These are phyloP conservation scores for Clohesyomyces aquaticus DNA, from an alignment of 495 filamentous ascomycete species.

Conservation along the genomic window DNA sequence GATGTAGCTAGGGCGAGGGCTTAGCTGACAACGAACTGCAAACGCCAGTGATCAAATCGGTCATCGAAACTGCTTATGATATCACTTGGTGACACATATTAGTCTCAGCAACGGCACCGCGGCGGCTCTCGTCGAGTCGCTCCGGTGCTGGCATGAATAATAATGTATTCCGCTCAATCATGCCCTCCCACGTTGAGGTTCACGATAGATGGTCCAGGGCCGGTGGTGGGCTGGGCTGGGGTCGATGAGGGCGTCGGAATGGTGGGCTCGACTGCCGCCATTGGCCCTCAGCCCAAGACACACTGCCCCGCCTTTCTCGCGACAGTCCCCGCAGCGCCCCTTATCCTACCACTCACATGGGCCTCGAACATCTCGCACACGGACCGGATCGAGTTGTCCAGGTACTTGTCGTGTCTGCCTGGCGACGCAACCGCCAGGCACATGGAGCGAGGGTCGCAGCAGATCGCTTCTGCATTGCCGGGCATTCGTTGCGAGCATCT, in stretches of 20 bases:
- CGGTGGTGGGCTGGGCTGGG: neutral
- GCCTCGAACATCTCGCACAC: constrained; percentile 13
- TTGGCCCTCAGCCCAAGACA: constrained; percentile 10
- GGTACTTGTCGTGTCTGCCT: constrained; percentile 37
- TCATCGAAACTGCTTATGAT: constrained; percentile 13
- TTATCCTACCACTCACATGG: constrained; percentile 25
- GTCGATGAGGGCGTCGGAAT: constrained; percentile 11
- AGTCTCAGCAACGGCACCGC: neutral
- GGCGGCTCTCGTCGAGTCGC: neutral
- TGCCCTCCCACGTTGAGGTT: constrained; percentile 24
- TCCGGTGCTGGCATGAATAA: neutral
- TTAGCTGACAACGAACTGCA: too few species aligned
- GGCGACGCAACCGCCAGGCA: constrained; percentile 30
- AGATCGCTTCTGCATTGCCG: neutral
- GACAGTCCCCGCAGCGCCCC: constrained; percentile 12
- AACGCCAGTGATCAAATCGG: constrained; percentile 9
- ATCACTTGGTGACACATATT: constrained; percentile 15
- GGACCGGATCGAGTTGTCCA: constrained; percentile 23
- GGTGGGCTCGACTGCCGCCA: constrained; percentile 13
- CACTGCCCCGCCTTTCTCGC: constrained; percentile 5
- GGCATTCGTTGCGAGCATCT: neutral
- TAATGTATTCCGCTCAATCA: constrained; percentile 23
- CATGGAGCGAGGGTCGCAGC: constrained; percentile 1
- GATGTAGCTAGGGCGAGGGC: constrained; percentile 20
- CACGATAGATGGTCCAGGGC: too few species aligned